These are phyloP conservation scores for Sutorius australiensis DNA, from an alignment of 768 basidiomycete genomes.

Conservation along the genomic window DNA sequence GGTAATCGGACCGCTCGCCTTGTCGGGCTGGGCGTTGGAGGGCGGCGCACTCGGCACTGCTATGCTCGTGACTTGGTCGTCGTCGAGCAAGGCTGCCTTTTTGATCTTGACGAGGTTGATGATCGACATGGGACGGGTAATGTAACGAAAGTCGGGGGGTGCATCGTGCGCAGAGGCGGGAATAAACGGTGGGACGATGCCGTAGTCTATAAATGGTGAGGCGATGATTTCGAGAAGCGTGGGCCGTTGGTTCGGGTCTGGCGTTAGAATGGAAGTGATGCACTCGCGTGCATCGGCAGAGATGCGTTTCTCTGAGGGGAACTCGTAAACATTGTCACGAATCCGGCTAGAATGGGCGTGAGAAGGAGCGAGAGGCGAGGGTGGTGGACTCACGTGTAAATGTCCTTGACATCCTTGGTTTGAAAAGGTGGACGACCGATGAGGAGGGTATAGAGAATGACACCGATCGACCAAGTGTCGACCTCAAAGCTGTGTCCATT, in stretches of 20 bases:
- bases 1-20: constrained; percentile 40
- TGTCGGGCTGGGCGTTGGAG: constrained; percentile 16
- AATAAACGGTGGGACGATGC: constrained; percentile 77
- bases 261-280: constrained; percentile 81
- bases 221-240: constrained; percentile 80
- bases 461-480: constrained; percentile 96
- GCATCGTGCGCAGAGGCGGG: constrained; percentile 74
- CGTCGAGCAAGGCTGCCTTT: constrained; percentile 59
- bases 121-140: constrained; percentile 56
- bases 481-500: constrained; percentile 99
- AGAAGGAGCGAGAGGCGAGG: neutral
- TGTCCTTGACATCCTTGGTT: constrained; percentile 95
- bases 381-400: constrained; percentile 70
- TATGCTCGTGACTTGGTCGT: constrained; percentile 48
- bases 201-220: constrained; percentile 79
- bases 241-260: constrained; percentile 78
- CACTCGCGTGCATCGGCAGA: constrained; percentile 72
- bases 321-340: constrained; percentile 89
- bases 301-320: constrained; percentile 72
- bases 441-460: constrained; percentile 92
- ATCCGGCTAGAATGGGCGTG: constrained; percentile 60
- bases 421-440: constrained; percentile 98
- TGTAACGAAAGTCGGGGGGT: constrained; percentile 70
- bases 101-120: constrained; percentile 69
- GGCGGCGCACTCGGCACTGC: constrained; percentile 38